Conservation (phyloP, 1,284 basidiomycete genomes). For the Mycena sp. region DNA sequence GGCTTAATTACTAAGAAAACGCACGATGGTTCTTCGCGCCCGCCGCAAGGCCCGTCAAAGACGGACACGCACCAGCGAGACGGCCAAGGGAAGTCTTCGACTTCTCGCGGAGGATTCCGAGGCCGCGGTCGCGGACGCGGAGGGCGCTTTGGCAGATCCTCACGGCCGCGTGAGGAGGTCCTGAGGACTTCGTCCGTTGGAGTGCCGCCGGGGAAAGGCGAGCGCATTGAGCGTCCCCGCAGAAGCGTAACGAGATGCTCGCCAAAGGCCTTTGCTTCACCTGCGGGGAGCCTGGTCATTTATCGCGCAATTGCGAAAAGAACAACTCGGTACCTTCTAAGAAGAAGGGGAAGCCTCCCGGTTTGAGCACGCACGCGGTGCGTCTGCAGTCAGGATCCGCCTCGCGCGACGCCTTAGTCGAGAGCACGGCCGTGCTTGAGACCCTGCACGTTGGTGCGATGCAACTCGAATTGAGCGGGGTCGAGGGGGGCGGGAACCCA, state of each 20-base stretch:
- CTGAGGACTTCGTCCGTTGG: background rate
- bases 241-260: no score
- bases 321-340: no score
- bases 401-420: background rate
- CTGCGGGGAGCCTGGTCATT: no score
- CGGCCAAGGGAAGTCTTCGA: background rate
- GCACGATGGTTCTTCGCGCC: background rate
- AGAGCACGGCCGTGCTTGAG: background rate
- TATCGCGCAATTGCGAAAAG: no score
- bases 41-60: background rate
- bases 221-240: no score
- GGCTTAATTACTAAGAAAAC: background rate
- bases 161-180: background rate
- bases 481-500: slow-evolving; percentile 1
- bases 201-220: background rate
- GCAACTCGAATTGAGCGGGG: background rate
- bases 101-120: no score
- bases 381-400: background rate
- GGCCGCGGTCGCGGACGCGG: slow-evolving; percentile 4
- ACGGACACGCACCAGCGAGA: background rate
- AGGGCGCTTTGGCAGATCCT: background rate
- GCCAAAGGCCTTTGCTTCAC: no score
- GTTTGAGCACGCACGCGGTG: no score
- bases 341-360: no score
- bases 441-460: background rate